Base-by-base conservation (phyloP, 2,329 filamentous ascomycete genomes). In the Calonectria pauciramosa region DNA sequence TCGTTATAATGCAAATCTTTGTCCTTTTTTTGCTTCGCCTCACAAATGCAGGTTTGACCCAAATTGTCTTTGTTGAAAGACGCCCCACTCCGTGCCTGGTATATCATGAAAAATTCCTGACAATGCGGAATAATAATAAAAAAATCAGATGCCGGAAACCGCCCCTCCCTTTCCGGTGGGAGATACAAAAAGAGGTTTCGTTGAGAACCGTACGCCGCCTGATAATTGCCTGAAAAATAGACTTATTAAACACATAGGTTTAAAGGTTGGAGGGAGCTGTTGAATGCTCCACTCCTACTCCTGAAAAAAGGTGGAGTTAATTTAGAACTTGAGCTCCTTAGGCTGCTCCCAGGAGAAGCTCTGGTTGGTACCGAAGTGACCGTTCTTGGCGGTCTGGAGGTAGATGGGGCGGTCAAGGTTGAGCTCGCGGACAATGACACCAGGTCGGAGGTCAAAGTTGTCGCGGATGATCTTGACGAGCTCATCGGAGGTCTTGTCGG, bases 371-470 rank as follows among this genome's bases (percentile, higher is more conserved):
- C 91, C 91, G 89, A 99, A 99, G 93, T 99, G 97, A 83, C 97
- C 97, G 90, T 99, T 99, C 95, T 98, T 98, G 89, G 97, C 97
- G 73, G 97, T 99, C 91, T 96, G 92, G 92, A 93, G 93, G 94
- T 99, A 99, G 91, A 99, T 98, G 85, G 97, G 97, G 89, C 96
- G 95, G 87, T 93, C 94, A 80, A 99, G 92, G 89, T 97, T 94
- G 80, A 99, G 94, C 90, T 98, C 96, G 90, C 95, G 95, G 88
- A 99, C 97, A 84, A 99, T 99, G 87, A 98, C 96, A 93, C 97
- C 97, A 73, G 97, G 97, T 84, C 97, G 93, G 87, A 99, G 93
- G 89, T 99, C 96, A 85, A 99, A 99, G 94, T 99, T 99, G 85
- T 93, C 91, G 84, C 92, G 91, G 89, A 99, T 96, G 87, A 99